These are phyloP conservation scores for Cladobotryum protrusum DNA, from an alignment of 2,329 filamentous ascomycete species.

Conservation along the genomic window DNA sequence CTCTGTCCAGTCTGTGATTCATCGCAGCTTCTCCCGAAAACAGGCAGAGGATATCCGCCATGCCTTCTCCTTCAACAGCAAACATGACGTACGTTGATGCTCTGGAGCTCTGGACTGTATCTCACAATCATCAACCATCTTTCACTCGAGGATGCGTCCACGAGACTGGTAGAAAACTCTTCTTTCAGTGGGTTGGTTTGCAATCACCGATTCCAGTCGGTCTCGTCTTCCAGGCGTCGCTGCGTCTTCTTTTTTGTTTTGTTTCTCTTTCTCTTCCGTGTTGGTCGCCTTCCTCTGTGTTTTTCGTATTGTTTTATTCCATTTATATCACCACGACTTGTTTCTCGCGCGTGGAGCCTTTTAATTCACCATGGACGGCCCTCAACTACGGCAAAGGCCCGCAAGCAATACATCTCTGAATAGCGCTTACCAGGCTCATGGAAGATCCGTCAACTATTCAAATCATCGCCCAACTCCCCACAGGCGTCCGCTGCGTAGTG, in stretches of 20 bases:
- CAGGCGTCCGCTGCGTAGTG: constrained; percentile 36
- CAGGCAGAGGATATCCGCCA: not conserved
- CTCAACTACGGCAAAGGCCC: constrained; percentile 25
- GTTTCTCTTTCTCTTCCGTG: constrained; percentile 15
- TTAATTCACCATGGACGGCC: constrained; percentile 24
- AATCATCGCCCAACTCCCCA: constrained; percentile 20
- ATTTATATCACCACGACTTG: not conserved
- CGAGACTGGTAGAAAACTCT: constrained; percentile 13
- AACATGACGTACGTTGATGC: not conserved
- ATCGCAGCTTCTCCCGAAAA: constrained; percentile 7
- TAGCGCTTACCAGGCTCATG: constrained; percentile 25
- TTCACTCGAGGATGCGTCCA: constrained; percentile 14
- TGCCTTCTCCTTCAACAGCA: constrained; percentile 1
- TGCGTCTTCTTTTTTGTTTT: not conserved
- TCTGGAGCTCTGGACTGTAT: not conserved
- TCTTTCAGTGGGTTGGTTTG: constrained; percentile 17
- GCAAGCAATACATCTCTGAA: constrained; percentile 36
- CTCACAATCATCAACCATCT: constrained; percentile 4
- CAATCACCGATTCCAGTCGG: no score
- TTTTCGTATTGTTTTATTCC: not conserved
- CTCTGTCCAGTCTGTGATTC: not conserved
- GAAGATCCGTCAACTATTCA: constrained; percentile 13
- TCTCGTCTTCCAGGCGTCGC: constrained; percentile 4
- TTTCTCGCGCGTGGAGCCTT: not conserved
- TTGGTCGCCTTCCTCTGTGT: constrained; percentile 17